phyloP scores from a whole-genome alignment of 164 flowering plant species.

The Aristolochia californica region DNA sequence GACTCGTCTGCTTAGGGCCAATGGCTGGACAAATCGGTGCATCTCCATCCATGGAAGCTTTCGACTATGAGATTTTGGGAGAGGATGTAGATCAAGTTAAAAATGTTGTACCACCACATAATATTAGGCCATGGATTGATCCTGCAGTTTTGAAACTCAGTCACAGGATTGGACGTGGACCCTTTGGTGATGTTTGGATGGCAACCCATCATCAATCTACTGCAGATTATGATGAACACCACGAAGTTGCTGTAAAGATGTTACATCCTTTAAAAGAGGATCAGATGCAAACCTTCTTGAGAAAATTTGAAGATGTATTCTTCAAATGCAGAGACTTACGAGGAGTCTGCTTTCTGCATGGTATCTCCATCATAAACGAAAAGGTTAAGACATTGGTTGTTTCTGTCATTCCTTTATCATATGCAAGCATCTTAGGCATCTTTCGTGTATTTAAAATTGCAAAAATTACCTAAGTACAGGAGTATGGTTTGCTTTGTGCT shows the following conservation, averaged over 20 bases:
- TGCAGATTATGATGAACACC: constrained; percentile 60
- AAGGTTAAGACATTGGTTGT: constrained; percentile 29
- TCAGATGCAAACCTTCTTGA: constrained; percentile 26
- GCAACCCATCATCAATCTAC: constrained; percentile 75
- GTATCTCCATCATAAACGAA: constrained; percentile 52
- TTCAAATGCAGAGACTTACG: constrained; percentile 32
- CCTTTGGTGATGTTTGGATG: constrained; percentile 86
- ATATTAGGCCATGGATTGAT: constrained; percentile 51
- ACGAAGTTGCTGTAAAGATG: constrained; percentile 87
- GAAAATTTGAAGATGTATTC: constrained; percentile 43
- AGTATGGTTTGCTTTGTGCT: background rate
- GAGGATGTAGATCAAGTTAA: constrained; percentile 51
- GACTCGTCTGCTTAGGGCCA: background rate
- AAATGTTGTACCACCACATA: constrained; percentile 46
- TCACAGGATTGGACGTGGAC: constrained; percentile 81
- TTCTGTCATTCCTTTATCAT: background rate
- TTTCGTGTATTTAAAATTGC: background rate
- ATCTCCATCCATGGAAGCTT: constrained; percentile 21
- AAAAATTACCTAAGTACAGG: background rate
- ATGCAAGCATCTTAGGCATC: background rate
- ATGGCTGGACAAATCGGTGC: constrained; percentile 55
- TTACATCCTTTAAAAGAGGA: constrained; percentile 56
- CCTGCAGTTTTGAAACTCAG: constrained; percentile 56
- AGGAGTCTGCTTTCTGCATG: constrained; percentile 62
- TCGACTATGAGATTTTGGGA: constrained; percentile 52